Base-by-base conservation (phyloP, 2,329 filamentous ascomycete species). In the Penicillium sp. region DNA sequence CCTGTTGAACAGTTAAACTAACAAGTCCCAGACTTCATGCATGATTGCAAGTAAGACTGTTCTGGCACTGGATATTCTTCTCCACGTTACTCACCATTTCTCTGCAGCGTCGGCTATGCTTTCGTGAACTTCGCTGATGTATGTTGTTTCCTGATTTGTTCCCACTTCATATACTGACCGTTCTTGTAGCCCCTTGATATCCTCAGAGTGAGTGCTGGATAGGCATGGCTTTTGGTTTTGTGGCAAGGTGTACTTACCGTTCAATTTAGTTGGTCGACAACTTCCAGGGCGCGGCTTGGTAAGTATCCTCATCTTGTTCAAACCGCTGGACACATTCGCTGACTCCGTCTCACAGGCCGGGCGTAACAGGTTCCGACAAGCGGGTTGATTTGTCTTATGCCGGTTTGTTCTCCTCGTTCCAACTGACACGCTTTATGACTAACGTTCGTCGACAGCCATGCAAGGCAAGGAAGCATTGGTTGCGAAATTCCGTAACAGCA, bases 401-500 rank as follows among this genome's bases (percentile, higher is more conserved):
- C n/a, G 96, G 89, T 92, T 74, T 77, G 88, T 80, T 7, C 44
- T 47, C 21, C 22, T 10, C 29, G 34, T 46, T 32, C 10, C 4
- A 13, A 13, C 6, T 34, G 29, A 29, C 13, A 16, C 11, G 7
- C 42, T 44, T 31, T 32, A n/a, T 40, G 50, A 45, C 67, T 77
- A 52, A 77, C 47, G 49, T 16, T 52, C 9, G 11, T 18, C 34
- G 46, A 40, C 54, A 92, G 89, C 92, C 11, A 93, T 96, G 56
- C 94, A 99, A 77, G 94, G 94, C 43, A 88, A 89, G 59, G 92
- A 96, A 68, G 93, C 91, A 60, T 81, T 97, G 0, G 85, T 97
- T 6, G 90, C 95, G 71, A 97, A 97, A 70, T 99, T 99, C 69
- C 87, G 94, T 34, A 99, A 99, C 77, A 96, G 91, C 38, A 93